Base-by-base conservation (phyloP, 139 green algal genomes). In the Medakamo hakoo region DNA sequence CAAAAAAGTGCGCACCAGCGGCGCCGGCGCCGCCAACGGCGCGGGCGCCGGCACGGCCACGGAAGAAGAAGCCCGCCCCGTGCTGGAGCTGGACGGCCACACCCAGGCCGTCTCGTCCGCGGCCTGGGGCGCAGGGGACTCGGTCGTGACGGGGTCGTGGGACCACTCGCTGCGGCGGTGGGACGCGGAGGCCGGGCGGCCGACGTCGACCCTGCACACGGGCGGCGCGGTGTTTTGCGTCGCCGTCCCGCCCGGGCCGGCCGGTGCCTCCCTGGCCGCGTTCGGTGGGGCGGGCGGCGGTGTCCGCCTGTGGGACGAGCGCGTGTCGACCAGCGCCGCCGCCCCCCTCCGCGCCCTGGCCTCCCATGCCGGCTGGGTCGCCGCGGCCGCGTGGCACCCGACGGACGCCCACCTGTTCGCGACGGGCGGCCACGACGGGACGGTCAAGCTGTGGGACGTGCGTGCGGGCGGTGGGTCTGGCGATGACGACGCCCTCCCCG, bases 231-330 rank as follows among this genome's bases (percentile, higher is more conserved):
- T 94, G 9, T 76, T 81, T 62, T 73, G 64, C n/a, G 66, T 91
- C 26, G 76, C 76, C 3, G 70, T 70, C 3, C 31, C 72, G 9
- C 48, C 65, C 14, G 52, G 49, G 4, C 57, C 27, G 28, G 27
- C 20, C 20, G 59, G 61, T 19, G 66, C 59, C 27, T 25, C 30
- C 30, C 31, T 88, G 22, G 71, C 92, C 4, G 87, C 83, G 1
- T 86, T 92, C 68, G 88, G 79, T 1, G 80, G 85, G 30, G 67
- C 76, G 5, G 86, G 91, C 60, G 57, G 60, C 2, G 67, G 74
- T 2, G 64, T 94, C 49, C 75, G 82, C 0, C 40, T 94, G 23
- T 95, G 89, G 89, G 88, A 96, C 69, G 66, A 67, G 1, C 70
- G 83, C 0, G 52, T 55, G 3, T 65, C 73, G 3, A 65, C 21